phyloP scores from a whole-genome alignment of 2,329 filamentous ascomycete species.

The Aspergillus hiratsukae region DNA sequence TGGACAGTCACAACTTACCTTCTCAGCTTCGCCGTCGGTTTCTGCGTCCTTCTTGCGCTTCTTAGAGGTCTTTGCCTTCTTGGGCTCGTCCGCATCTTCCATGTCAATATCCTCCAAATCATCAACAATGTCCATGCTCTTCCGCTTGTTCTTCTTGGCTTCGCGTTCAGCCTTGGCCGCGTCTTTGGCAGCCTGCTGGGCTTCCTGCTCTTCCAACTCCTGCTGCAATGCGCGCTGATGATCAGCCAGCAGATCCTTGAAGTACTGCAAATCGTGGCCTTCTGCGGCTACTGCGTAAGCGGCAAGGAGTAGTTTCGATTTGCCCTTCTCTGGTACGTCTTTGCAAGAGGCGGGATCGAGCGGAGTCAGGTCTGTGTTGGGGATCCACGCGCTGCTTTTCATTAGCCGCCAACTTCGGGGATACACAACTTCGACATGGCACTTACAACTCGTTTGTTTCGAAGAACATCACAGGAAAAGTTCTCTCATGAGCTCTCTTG shows the following conservation, averaged over 20 bases:
- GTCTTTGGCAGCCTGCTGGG: conserved; percentile 55
- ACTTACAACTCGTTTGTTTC: conserved; percentile 96
- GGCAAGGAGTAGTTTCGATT: conserved; percentile 73
- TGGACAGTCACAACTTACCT: conserved; percentile 45
- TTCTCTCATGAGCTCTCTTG: conserved; percentile 78
- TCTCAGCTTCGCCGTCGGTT: conserved; percentile 65
- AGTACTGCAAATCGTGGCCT: conserved; percentile 70
- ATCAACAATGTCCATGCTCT: conserved; percentile 47
- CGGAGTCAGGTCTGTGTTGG: conserved; percentile 75
- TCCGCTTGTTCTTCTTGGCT: conserved; percentile 47
- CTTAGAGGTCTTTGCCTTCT: conserved; percentile 57
- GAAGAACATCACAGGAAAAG: conserved; percentile 93
- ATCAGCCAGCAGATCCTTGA: conserved; percentile 69
- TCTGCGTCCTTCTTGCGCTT: conserved; percentile 76
- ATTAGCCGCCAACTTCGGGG: conserved; percentile 9
- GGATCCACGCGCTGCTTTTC: conserved; percentile 73
- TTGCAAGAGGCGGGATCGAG: conserved; percentile 70
- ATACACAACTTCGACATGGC: conserved; percentile 2
- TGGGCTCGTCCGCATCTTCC: conserved; percentile 42
- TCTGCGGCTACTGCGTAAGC: conserved; percentile 80
- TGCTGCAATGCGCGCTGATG: conserved; percentile 54
- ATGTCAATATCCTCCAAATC: conserved; percentile 55
- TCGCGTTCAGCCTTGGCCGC: conserved; percentile 50
- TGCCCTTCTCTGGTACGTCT: conserved; percentile 61
- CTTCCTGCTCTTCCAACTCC: conserved; percentile 62